Base-by-base conservation (phyloP, 2,329 filamentous ascomycete genomes). In the Exutisphaerella laricina region DNA sequence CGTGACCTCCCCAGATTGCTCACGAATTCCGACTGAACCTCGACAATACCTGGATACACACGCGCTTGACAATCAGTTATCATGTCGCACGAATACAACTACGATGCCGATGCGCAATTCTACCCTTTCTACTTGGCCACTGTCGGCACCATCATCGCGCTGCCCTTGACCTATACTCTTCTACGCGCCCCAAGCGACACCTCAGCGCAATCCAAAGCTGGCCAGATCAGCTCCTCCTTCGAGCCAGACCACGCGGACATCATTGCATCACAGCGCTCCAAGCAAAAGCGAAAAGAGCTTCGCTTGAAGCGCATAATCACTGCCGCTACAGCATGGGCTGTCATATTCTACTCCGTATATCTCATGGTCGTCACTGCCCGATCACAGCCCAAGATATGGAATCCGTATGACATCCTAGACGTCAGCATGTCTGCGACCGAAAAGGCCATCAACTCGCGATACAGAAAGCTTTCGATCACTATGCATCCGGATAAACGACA, bases 61-160 rank as follows among this genome's bases (percentile, higher is more conserved):
- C n/a, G 23, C 23, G 12, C 23, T 26, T 12, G 23, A 26, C 23
- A 26, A 26, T 26, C 6, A 26, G 23, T 12, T 70, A 82, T 73
- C 66, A 92, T 92, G 81, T 89, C 84, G 64, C 87, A 85, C 61
- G 90, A 97, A 69, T 98, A 98, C 76, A 94, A 86, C 61, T 98
- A 98, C 73, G 92, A 98, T 78, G 86, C 95, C 65, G 81, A 92
- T 79, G 89, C 88, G 59, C 87, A 96, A 78, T 96, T 96, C 74
- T 98, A 96, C 75, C 92, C 94, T 56, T 95, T 94, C 78, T 98
- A 98, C 74, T 84, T 97, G 70, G 82, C 96, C 64, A 96, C 89
- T 31, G 77, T 97, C 60, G 81, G 84, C 50, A 82, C 83, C 61
- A 80, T 98, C 55, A 78, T 96, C 68, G 96, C 92, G 3, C 70